Evolutionary conservation across 2,329 filamentous ascomycete species (phyloP), one percentile per base, ranked within the genome.

Genomic region (Cyphellophora attinorum): DNA sequence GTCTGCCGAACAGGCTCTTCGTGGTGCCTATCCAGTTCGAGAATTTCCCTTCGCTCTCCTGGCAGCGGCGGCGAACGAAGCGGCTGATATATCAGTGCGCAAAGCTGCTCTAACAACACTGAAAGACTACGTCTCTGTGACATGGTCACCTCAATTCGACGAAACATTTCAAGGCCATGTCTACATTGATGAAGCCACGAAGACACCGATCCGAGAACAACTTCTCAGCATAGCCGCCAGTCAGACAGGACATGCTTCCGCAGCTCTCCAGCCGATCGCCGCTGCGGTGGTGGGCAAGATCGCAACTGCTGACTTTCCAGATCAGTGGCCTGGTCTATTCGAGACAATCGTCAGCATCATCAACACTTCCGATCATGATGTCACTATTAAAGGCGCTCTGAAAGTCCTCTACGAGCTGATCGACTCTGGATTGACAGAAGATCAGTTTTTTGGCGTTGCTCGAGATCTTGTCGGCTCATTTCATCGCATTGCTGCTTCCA

Each of bases 281-380:
- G 93, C 86, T 68, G 85, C 79, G 48, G 77, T 81, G 4, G 85
- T 95, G 42, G 89, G 86, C 66, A 96, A 94, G 64, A 93, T 98
- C 49, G 91, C 91, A 37, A 81, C 79, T 44, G 76, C 80, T 52
- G 91, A 98, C 64, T 96, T 93, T 55, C 91, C 91, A 34, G 85
- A 95, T 40, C 74, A 88, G 51, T 98, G 91, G 91, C 85, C 88
- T n/a, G 74, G 76, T 46, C 74, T 98, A 28, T 75, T 98, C 18
- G 84, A 85, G 14, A 74, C 77, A 19, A 69, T 96, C 27, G 73
- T 98, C 41, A 73, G 74, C 28, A 70, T 88, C 33, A 83, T 96
- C 51, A 54, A 60, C 35, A 75, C 81, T 35, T 73, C 68, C 34
- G 85, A 84, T 41, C 77, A 69, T 44, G 85, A 94, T 51, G 65